A percentile compares a stretch with the other conserved stretches of the same genome.
Evolutionary conservation across 1,139 yeast species (phyloP).

Genomic region (Ogataea hybrid): DNA sequence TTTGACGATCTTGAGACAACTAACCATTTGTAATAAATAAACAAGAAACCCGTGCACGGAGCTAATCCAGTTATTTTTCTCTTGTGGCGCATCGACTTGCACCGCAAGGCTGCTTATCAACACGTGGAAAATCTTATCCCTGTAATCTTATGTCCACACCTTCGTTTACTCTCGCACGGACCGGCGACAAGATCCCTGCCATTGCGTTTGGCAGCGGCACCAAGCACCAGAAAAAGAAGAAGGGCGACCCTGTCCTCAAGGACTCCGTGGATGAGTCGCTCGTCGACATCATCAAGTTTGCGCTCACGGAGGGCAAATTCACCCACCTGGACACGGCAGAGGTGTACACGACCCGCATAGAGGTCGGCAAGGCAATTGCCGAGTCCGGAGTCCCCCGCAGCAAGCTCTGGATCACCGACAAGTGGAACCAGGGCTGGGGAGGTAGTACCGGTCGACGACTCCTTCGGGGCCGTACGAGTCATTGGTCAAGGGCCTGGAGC

Average conservation of each 20-base stretch:
- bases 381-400: constrained; percentile 45
- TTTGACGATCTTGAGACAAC: constrained; percentile 49
- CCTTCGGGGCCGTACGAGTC: constrained; percentile 33
- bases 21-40: constrained; percentile 27
- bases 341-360: constrained; percentile 54
- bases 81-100: neutral
- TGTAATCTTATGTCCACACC: constrained; percentile 14
- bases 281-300: constrained; percentile 41
- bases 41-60: constrained; percentile 1
- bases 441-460: constrained; percentile 22
- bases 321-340: constrained; percentile 62
- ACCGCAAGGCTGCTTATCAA: neutral
- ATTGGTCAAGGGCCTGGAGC: constrained; percentile 36
- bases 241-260: constrained; percentile 31
- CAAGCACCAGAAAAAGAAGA: constrained; percentile 52
- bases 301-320: constrained; percentile 42
- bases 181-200: constrained; percentile 36
- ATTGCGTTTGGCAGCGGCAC: constrained; percentile 54
- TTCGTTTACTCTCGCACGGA: constrained; percentile 37
- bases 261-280: constrained; percentile 33
- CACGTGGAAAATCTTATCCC: neutral
- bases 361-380: constrained; percentile 51
- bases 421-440: constrained; percentile 41
- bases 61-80: neutral
- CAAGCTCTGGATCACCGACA: constrained; percentile 56